Evolutionary conservation across 805 yeast genomes (phyloP).

Genomic region (Saturnispora galanensis): DNA sequence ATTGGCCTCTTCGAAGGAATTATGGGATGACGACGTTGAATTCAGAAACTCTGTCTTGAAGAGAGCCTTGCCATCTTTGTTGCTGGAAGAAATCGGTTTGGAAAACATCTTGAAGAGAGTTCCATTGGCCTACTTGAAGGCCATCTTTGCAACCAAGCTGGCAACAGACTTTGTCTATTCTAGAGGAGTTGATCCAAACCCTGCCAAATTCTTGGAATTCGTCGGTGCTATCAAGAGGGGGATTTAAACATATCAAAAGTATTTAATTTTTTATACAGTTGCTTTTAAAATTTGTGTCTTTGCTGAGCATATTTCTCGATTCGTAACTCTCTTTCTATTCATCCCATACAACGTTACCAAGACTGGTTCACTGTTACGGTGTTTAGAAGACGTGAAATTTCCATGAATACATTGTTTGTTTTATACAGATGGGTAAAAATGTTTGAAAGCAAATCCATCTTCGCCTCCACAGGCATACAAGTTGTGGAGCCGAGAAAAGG

Average conservation of each 20-base stretch:
- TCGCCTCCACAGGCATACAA: no score
- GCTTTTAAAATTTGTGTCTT: not conserved
- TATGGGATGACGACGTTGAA: slow-evolving; percentile 71
- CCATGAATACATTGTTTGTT: no score
- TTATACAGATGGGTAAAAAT: no score
- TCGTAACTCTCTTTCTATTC: no score
- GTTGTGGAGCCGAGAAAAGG: no score
- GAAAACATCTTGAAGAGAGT: slow-evolving; percentile 63
- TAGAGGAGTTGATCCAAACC: slow-evolving; percentile 72
- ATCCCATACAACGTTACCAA: no score
- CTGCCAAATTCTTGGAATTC: slow-evolving; percentile 64
- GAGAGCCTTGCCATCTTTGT: slow-evolving; percentile 69
- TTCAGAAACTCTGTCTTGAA: slow-evolving; percentile 70
- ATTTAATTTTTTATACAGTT: not conserved
- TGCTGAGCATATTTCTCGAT: not conserved
- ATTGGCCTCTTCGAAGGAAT: slow-evolving; percentile 65
- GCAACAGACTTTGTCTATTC: slow-evolving; percentile 81
- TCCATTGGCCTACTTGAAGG: slow-evolving; percentile 80
- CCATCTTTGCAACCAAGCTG: slow-evolving; percentile 77
- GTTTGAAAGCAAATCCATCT: no score
- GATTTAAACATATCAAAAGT: not conserved
- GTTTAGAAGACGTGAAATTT: no score
- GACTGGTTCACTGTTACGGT: no score
- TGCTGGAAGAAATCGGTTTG: slow-evolving; percentile 56
- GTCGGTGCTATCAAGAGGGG: slow-evolving; percentile 48